phyloP scores from a whole-genome alignment of 768 basidiomycete species.

The Lactarius hatsudake region DNA sequence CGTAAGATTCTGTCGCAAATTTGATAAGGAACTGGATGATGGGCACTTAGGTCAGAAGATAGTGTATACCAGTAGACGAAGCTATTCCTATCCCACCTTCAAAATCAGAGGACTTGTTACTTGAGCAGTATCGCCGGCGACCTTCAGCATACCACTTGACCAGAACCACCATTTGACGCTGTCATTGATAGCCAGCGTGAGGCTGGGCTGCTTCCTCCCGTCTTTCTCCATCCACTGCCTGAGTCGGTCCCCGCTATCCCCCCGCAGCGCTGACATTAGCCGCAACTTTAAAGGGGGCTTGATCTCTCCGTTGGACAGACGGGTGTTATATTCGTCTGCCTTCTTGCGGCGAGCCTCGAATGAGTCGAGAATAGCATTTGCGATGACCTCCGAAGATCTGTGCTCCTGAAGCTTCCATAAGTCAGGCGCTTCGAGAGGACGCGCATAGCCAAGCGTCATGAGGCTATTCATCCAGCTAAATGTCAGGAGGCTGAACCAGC shows the following conservation, averaged over 20 bases:
- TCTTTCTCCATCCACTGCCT: slow-evolving; percentile 60
- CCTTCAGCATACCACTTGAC: slow-evolving; percentile 57
- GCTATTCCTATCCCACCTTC: slow-evolving; percentile 46
- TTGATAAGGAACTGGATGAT: slow-evolving; percentile 58
- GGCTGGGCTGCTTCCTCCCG: slow-evolving; percentile 61
- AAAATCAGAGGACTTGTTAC: slow-evolving; percentile 75
- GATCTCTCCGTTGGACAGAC: slow-evolving; percentile 63
- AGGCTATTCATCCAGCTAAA: slow-evolving; percentile 78
- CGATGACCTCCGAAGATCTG: slow-evolving; percentile 57
- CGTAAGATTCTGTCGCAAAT: slow-evolving; percentile 64
- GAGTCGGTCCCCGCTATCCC: slow-evolving; percentile 53
- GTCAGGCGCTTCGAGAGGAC: slow-evolving; percentile 78
- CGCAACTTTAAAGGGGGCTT: slow-evolving; percentile 47
- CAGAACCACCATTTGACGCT: slow-evolving; percentile 78
- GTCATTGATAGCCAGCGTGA: slow-evolving; percentile 70
- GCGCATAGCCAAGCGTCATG: slow-evolving; percentile 69
- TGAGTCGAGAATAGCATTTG: slow-evolving; percentile 58
- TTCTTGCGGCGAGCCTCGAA: slow-evolving; percentile 55
- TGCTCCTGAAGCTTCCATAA: slow-evolving; percentile 73
- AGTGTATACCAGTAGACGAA: background rate
- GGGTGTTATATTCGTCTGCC: slow-evolving; percentile 69
- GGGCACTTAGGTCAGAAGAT: background rate
- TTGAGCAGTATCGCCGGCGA: slow-evolving; percentile 68
- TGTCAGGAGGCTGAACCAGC: slow-evolving; percentile 55
- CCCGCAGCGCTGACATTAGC: slow-evolving; percentile 59